Percentiles rank a stretch among this genome's conserved stretches.
These are phyloP conservation scores for Sporothrix protearum DNA, from an alignment of 2,329 filamentous ascomycete genomes.

Conservation along the genomic window DNA sequence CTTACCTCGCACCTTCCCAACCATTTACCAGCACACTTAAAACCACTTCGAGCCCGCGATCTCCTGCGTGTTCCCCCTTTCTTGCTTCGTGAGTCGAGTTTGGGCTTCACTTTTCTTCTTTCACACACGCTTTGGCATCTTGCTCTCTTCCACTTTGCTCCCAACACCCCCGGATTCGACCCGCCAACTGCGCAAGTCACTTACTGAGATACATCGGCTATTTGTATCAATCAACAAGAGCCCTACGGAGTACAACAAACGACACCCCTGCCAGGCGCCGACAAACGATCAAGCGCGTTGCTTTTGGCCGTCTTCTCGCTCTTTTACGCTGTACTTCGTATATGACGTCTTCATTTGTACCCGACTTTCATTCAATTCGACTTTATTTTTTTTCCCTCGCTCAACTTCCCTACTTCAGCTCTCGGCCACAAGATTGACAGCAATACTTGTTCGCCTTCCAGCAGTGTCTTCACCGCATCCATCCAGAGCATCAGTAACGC, in stretches of 20 bases:
- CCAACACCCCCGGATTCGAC: constrained; percentile 12
- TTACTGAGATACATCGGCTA: background rate
- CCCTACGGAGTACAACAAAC: background rate
- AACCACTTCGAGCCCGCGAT: background rate
- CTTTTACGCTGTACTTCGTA: background rate
- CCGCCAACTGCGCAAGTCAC: background rate
- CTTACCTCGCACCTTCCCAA: constrained; percentile 9
- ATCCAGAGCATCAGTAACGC: constrained; percentile 1
- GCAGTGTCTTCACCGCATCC: background rate
- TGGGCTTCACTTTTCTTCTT: constrained; percentile 12
- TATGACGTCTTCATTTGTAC: constrained; percentile 3
- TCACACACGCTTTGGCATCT: background rate
- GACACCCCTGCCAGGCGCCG: constrained; percentile 16
- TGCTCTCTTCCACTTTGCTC: background rate
- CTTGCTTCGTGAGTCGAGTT: background rate
- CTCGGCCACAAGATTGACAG: background rate
- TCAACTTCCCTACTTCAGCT: background rate
- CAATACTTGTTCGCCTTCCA: background rate
- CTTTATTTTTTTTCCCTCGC: background rate
- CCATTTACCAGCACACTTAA: background rate
- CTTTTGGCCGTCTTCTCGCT: background rate
- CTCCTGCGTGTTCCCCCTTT: background rate
- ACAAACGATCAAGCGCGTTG: constrained; percentile 11
- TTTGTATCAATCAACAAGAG: no score
- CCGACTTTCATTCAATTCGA: background rate